phyloP scores from a whole-genome alignment of 352 stramenopile genomes.

The Phytopythium mirpurense region DNA sequence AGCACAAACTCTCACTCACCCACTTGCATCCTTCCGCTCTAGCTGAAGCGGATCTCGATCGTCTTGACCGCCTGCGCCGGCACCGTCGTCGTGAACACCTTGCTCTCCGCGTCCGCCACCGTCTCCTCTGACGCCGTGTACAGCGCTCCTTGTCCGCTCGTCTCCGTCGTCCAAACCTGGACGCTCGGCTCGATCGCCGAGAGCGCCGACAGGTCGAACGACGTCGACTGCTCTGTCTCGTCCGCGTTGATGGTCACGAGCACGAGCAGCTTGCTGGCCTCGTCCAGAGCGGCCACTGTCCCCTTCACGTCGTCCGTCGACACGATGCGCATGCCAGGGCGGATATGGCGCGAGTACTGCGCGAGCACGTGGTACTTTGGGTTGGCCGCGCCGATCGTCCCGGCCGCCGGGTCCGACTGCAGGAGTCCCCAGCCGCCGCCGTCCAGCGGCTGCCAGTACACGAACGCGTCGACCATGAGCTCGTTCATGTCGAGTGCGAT shows the following conservation, averaged over 20 bases:
- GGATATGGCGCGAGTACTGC: slow-evolving; percentile 62
- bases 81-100: slow-evolving; percentile 21
- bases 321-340: slow-evolving; percentile 46
- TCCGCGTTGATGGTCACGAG: slow-evolving; percentile 41
- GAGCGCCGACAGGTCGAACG: slow-evolving; percentile 36
- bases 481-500: slow-evolving; percentile 53
- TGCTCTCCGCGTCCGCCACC: slow-evolving; percentile 15
- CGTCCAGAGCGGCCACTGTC: slow-evolving; percentile 42
- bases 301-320: slow-evolving; percentile 26
- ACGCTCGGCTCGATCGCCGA: slow-evolving; percentile 19
- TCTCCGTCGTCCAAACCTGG: slow-evolving; percentile 45
- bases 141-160: slow-evolving; percentile 21
- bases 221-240: slow-evolving; percentile 17
- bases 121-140: slow-evolving; percentile 24
- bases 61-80: slow-evolving; percentile 35
- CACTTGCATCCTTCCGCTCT: background rate
- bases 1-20: no score
- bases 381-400: slow-evolving; percentile 31
- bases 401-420: slow-evolving; percentile 31
- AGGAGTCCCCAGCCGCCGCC: slow-evolving; percentile 48
- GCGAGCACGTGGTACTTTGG: slow-evolving; percentile 50
- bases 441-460: slow-evolving; percentile 63
- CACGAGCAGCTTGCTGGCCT: slow-evolving; percentile 28
- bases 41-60: slow-evolving; percentile 26
- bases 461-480: slow-evolving; percentile 49